phyloP scores from a whole-genome alignment of 768 basidiomycete species.

The Leucocoprinus leucothites region DNA sequence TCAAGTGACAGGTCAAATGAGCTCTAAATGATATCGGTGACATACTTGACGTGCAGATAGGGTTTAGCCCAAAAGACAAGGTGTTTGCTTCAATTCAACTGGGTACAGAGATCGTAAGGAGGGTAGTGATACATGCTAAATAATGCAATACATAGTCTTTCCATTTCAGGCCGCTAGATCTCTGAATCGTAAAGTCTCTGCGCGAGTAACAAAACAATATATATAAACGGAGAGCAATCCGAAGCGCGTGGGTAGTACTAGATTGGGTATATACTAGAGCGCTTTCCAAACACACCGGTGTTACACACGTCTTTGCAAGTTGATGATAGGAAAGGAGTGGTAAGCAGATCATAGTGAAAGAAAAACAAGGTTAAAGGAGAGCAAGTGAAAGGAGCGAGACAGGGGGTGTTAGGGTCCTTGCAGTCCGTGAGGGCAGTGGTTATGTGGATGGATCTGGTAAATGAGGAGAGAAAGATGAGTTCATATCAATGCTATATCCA shows the following conservation, averaged over 20 bases:
- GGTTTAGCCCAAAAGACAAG: too few relatives aligned
- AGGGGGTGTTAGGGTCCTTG: neutral
- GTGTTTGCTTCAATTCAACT: too few relatives aligned
- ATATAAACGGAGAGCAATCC: neutral
- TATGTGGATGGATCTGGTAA: neutral
- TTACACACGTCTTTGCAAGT: neutral
- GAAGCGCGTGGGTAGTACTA: neutral
- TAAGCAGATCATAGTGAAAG: neutral
- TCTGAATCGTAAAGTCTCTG: neutral
- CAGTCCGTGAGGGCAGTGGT: neutral
- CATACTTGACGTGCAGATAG: too few relatives aligned
- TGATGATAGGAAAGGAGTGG: neutral
- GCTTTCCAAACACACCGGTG: neutral
- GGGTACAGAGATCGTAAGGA: too few relatives aligned
- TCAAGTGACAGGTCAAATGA: too few relatives aligned
- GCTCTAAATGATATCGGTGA: too few relatives aligned
- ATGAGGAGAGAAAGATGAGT: neutral
- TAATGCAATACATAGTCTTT: too few relatives aligned
- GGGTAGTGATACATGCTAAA: too few relatives aligned
- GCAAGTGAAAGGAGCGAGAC: neutral
- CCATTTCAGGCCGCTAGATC: too few relatives aligned
- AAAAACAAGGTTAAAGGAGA: neutral
- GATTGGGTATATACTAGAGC: slow-evolving; percentile 2
- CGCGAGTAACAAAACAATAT: neutral
- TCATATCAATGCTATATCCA: neutral